Percentiles rank a stretch among this genome's conserved stretches.
These are phyloP conservation scores for Alternaria angustiovoidea DNA, from an alignment of 2,329 filamentous ascomycete genomes.

Conservation along the genomic window DNA sequence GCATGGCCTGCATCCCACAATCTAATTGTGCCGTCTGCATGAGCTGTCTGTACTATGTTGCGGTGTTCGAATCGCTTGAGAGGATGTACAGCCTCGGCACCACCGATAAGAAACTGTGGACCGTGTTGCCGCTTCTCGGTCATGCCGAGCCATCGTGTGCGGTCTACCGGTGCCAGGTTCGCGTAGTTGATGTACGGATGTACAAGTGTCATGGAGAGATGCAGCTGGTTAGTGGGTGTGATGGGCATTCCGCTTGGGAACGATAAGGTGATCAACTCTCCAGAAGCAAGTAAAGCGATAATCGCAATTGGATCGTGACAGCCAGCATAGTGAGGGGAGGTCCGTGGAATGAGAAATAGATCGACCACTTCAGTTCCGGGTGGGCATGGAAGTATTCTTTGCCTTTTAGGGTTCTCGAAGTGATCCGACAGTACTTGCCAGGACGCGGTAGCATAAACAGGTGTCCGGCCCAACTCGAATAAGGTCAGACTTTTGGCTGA, in stretches of 20 bases:
- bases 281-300: conserved; percentile 80
- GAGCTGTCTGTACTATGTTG: conserved; percentile 84
- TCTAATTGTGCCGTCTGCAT: conserved; percentile 89
- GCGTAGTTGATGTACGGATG: conserved; percentile 86
- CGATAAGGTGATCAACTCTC: conserved; percentile 86
- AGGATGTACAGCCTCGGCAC: conserved; percentile 73
- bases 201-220: conserved; percentile 84
- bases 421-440: conserved; percentile 85
- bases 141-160: conserved; percentile 88
- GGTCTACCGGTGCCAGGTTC: conserved; percentile 75
- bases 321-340: conserved; percentile 84
- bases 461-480: conserved; percentile 86
- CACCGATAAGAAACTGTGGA: conserved; percentile 79
- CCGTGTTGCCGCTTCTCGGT: conserved; percentile 83
- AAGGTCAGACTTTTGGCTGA: conserved; percentile 82
- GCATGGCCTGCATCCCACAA: conserved; percentile 92
- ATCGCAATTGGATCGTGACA: conserved; percentile 91
- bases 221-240: conserved; percentile 89
- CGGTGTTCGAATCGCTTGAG: conserved; percentile 81
- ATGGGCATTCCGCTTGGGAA: conserved; percentile 94
- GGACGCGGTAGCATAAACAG: conserved; percentile 87
- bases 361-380: conserved; percentile 78
- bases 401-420: conserved; percentile 77
- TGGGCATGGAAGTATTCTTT: conserved; percentile 77
- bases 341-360: conserved; percentile 82